These are phyloP conservation scores for Aspergillus sp. DNA, from an alignment of 2,329 filamentous ascomycete species.

Conservation along the genomic window DNA sequence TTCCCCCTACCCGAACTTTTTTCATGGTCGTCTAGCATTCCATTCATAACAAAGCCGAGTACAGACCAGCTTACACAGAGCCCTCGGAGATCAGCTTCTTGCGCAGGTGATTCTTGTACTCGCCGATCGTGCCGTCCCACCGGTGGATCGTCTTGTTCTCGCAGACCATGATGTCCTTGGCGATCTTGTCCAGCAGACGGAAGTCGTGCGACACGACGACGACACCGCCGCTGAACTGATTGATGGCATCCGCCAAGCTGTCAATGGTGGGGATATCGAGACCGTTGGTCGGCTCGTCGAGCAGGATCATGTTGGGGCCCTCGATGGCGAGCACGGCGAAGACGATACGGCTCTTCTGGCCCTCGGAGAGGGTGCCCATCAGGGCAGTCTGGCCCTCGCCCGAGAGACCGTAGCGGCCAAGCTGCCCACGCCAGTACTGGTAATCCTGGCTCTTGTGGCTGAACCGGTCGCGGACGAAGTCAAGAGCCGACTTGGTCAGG, in stretches of 20 bases:
- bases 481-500: conserved; percentile 91
- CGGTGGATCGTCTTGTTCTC: conserved; percentile 88
- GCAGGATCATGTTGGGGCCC: conserved; percentile 89
- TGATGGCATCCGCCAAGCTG: conserved; percentile 93
- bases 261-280: conserved; percentile 98
- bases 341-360: conserved; percentile 95
- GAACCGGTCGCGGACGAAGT: conserved; percentile 97
- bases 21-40: conserved; percentile 20
- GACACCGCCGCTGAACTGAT: conserved; percentile 90
- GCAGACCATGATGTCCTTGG: conserved; percentile 98
- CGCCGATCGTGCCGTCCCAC: conserved; percentile 82
- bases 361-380: conserved; percentile 96
- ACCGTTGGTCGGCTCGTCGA: conserved; percentile 99
- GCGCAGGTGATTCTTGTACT: conserved; percentile 96
- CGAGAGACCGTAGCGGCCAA: conserved; percentile 85
- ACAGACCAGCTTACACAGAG: conserved; percentile 56
- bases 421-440: conserved; percentile 98
- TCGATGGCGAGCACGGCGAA: conserved; percentile 95
- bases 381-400: conserved; percentile 92
- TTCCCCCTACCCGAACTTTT: conserved; percentile 3
- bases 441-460: conserved; percentile 82
- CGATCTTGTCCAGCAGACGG: conserved; percentile 97
- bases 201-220: conserved; percentile 99
- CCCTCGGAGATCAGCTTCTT: conserved; percentile 96
- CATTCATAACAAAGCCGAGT: conserved; percentile 18